Percentiles rank a stretch among this genome's conserved stretches.
Conservation (phyloP, 2,329 filamentous ascomycete species). For the Colletotrichum lini region DNA sequence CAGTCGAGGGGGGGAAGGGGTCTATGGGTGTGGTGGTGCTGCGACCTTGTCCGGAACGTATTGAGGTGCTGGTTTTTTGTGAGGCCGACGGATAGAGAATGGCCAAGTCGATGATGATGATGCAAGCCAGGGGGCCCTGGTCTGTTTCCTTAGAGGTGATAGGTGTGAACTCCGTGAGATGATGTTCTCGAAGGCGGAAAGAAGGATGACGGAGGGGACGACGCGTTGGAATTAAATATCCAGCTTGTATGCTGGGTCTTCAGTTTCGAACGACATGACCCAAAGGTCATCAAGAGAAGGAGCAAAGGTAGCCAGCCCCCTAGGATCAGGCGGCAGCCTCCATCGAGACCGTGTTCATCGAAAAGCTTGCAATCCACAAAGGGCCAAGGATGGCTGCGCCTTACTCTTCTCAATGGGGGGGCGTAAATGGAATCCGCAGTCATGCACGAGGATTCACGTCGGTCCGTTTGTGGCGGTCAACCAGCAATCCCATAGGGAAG, state of each 20-base stretch:
- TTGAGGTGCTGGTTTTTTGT: neutral
- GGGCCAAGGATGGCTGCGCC: neutral
- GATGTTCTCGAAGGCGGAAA: neutral
- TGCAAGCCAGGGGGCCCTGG: slow-evolving; percentile 23
- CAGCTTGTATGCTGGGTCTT: neutral
- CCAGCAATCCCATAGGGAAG: neutral
- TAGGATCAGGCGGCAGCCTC: neutral
- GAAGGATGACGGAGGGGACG: slow-evolving; percentile 2
- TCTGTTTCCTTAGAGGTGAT: neutral
- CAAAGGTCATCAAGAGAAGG: too few relatives aligned
- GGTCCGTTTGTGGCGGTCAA: neutral
- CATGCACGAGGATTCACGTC: neutral
- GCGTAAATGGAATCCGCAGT: neutral
- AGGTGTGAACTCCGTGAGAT: neutral
- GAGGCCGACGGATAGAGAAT: slow-evolving; percentile 5
- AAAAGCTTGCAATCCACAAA: neutral
- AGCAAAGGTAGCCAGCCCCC: too few relatives aligned
- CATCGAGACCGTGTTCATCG: neutral
- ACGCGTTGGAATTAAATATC: neutral
- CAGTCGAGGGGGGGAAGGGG: slow-evolving; percentile 1
- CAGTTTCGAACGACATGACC: too few relatives aligned
- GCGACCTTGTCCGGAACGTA: neutral
- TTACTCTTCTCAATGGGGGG: neutral
- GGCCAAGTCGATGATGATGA: slow-evolving; percentile 17
- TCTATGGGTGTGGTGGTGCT: neutral